A percentile compares a stretch with the other conserved stretches of the same genome.
Evolutionary conservation across 176 grass and related monocot species (phyloP).

Genomic region (Oryza meyeriana): DNA sequence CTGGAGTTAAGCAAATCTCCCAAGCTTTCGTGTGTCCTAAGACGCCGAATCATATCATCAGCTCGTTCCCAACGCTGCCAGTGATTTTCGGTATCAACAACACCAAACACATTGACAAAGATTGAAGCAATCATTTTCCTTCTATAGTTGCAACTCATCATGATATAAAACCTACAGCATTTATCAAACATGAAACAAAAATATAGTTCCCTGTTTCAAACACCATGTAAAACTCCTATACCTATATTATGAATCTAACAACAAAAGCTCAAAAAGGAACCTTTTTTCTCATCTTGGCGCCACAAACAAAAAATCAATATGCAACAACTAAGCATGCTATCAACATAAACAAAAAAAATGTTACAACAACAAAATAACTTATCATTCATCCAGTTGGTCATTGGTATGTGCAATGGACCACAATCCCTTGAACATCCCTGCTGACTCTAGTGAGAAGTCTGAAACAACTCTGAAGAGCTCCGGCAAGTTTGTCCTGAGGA

Average conservation of each 20-base stretch:
- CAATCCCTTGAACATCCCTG: slow-evolving; percentile 54
- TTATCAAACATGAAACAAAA: slow-evolving; percentile 9
- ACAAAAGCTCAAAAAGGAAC: background rate
- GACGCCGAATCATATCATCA: too few species aligned
- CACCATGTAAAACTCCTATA: background rate
- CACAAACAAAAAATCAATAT: slow-evolving; percentile 29
- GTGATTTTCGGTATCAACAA: too few species aligned
- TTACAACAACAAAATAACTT: slow-evolving; percentile 1
- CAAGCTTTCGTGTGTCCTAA: too few species aligned
- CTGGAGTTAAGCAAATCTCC: too few species aligned
- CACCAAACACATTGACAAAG: background rate
- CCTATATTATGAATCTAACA: slow-evolving; percentile 21
- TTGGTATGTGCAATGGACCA: slow-evolving; percentile 28
- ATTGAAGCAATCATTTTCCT: background rate
- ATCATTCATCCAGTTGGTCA: slow-evolving; percentile 43
- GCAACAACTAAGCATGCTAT: slow-evolving; percentile 11
- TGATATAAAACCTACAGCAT: background rate
- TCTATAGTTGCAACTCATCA: background rate
- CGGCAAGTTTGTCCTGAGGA: slow-evolving; percentile 55
- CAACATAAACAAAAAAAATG: slow-evolving; percentile 2
- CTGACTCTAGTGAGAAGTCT: slow-evolving; percentile 53
- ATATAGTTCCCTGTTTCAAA: background rate
- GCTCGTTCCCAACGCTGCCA: too few species aligned
- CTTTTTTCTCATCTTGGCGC: background rate
- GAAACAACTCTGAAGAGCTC: slow-evolving; percentile 47